Percentiles rank a stretch among this genome's conserved stretches.
phyloP scores from a whole-genome alignment of 768 basidiomycete species.

The Suillus tomentosus region DNA sequence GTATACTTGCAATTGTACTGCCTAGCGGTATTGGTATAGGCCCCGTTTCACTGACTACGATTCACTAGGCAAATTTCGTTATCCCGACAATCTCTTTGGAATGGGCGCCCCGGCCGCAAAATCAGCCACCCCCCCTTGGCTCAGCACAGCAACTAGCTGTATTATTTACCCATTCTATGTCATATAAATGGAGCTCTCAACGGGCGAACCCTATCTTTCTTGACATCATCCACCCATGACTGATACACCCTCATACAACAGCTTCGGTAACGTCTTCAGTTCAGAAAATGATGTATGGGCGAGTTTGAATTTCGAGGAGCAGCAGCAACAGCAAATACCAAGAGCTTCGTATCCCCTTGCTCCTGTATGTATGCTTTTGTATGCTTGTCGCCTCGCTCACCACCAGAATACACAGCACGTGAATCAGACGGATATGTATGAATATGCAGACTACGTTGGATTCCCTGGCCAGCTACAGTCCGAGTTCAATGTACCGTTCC shows the following conservation, averaged over 20 bases:
- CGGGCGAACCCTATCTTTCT: neutral
- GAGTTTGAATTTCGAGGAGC: neutral
- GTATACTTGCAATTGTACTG: neutral
- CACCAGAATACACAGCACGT: neutral
- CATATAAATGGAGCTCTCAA: neutral
- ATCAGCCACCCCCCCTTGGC: conserved; percentile 8
- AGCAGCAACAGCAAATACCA: neutral
- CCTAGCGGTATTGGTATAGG: neutral
- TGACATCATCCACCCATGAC: neutral
- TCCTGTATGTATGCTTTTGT: neutral
- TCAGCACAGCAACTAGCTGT: conserved; percentile 8
- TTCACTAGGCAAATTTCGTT: neutral
- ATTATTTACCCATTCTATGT: neutral
- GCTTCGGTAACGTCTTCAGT: accelerated
- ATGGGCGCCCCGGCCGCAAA: neutral
- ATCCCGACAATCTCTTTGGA: neutral
- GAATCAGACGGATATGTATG: neutral
- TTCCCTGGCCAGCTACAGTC: neutral
- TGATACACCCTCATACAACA: neutral
- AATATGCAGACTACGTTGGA: neutral
- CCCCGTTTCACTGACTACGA: neutral
- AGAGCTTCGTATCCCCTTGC: neutral
- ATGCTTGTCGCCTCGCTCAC: neutral
- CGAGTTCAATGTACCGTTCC: neutral
- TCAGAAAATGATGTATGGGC: neutral